Evolutionary conservation across 1,284 basidiomycete species (phyloP).

Genomic region (Ustilago crameri): DNA sequence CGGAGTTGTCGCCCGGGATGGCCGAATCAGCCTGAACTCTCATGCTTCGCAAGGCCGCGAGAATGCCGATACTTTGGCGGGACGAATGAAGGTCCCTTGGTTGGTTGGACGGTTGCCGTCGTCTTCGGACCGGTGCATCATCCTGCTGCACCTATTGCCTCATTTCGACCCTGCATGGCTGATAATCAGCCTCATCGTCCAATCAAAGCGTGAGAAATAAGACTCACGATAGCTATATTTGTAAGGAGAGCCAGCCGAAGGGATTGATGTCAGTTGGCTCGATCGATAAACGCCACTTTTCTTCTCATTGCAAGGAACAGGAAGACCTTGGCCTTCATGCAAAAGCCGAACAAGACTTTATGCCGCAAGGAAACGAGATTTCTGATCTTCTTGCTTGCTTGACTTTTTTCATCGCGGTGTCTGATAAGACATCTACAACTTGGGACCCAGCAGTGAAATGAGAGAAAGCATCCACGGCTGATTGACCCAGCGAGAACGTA

Average conservation of each 20-base stretch:
- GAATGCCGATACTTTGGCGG: not conserved
- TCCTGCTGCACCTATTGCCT: constrained; percentile 1
- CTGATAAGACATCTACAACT: constrained; percentile 20
- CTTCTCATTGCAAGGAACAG: not conserved
- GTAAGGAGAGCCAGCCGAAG: constrained; percentile 10
- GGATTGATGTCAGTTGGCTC: constrained; percentile 8
- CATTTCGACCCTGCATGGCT: constrained; percentile 9
- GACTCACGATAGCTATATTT: constrained; percentile 16
- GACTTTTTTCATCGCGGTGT: not conserved
- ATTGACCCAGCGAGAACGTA: no score
- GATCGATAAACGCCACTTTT: constrained; percentile 28
- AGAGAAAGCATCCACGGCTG: no score
- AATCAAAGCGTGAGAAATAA: constrained; percentile 19
- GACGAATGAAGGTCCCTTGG: not conserved
- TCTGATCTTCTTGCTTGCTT: constrained; percentile 2
- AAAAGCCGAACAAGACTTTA: constrained; percentile 4
- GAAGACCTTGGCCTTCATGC: not conserved
- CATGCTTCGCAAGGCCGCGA: not conserved
- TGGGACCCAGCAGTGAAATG: no score
- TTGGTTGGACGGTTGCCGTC: not conserved
- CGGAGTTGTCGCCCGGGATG: not conserved
- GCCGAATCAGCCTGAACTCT: not conserved
- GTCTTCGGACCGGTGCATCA: not conserved
- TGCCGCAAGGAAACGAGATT: constrained; percentile 5
- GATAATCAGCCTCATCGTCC: constrained; percentile 20